Percentiles rank a stretch among this genome's conserved stretches.
Conservation (phyloP, 768 basidiomycete genomes). For the Coprinopsis strossmayeri region DNA sequence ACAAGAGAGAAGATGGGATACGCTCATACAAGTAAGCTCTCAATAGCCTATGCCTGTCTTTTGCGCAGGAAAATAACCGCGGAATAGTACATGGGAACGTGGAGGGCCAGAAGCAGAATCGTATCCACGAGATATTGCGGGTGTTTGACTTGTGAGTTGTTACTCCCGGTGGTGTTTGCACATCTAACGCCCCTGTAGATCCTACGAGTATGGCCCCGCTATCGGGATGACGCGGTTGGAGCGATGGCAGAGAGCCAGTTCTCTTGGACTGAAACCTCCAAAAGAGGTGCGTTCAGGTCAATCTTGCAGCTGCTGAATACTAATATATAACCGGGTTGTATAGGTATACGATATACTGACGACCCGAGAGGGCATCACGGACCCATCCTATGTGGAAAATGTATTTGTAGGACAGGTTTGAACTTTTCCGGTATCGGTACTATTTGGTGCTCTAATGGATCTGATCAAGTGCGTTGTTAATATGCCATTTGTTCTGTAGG, state of each 20-base stretch:
- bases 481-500: too few relatives aligned
- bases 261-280: conserved; percentile 76
- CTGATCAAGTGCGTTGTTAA: too few relatives aligned
- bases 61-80: background rate
- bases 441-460: too few relatives aligned
- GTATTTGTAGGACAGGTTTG: conserved; percentile 51
- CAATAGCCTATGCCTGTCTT: background rate
- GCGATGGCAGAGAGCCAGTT: conserved; percentile 80
- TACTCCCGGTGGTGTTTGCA: background rate
- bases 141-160: conserved; percentile 67
- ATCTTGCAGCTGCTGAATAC: too few relatives aligned
- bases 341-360: conserved; percentile 77
- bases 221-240: conserved; percentile 75
- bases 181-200: conserved; percentile 29
- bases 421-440: background rate
- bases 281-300: conserved; percentile 45
- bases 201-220: conserved; percentile 78
- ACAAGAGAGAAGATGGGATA: conserved; percentile 50
- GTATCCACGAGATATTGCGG: conserved; percentile 65
- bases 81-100: conserved; percentile 48
- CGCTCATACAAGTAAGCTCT: conserved; percentile 52
- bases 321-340: too few relatives aligned
- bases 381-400: conserved; percentile 47
- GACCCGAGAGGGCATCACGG: conserved; percentile 56
- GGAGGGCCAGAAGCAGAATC: conserved; percentile 55